These are phyloP conservation scores for Komagataea norvegica DNA, from an alignment of 1,139 yeast species.

Conservation along the genomic window DNA sequence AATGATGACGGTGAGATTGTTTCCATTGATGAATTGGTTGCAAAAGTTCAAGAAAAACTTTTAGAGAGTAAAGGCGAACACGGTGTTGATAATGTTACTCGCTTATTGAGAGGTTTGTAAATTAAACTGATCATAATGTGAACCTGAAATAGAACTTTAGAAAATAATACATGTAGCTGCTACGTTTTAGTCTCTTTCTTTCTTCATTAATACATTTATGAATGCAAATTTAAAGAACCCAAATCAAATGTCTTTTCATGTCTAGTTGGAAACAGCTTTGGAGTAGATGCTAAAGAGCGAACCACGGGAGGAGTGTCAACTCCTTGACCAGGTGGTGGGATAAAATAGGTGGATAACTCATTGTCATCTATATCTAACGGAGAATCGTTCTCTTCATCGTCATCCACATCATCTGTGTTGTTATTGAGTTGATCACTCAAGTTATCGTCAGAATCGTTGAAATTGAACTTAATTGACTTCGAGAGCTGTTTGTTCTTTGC, in stretches of 20 bases:
- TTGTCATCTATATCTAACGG: constrained; percentile 27
- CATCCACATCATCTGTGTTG: constrained; percentile 21
- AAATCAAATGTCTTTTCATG: constrained; percentile 2
- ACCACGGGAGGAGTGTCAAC: constrained; percentile 22
- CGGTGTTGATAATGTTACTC: constrained; percentile 52
- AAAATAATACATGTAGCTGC: no score
- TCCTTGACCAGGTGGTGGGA: constrained; percentile 26
- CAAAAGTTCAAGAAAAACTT: constrained; percentile 51
- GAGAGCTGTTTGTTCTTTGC: constrained; percentile 24
- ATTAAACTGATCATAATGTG: background rate
- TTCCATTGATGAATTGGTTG: constrained; percentile 52
- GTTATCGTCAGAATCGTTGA: constrained; percentile 21
- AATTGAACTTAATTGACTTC: constrained; percentile 22
- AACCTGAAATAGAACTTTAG: background rate
- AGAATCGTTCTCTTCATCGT: constrained; percentile 21
- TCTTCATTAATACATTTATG: background rate
- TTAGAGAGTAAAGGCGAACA: constrained; percentile 31
- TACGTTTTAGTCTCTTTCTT: no score
- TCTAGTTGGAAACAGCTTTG: constrained; percentile 6
- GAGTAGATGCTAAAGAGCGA: constrained; percentile 5
- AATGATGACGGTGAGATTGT: constrained; percentile 85
- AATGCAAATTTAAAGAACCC: constrained; percentile 2
- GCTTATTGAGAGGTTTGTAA: constrained; percentile 51
- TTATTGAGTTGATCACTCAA: constrained; percentile 9
- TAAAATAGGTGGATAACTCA: constrained; percentile 22